Base-by-base conservation (phyloP, 768 basidiomycete genomes). In the Agrocybe chaxingu region DNA sequence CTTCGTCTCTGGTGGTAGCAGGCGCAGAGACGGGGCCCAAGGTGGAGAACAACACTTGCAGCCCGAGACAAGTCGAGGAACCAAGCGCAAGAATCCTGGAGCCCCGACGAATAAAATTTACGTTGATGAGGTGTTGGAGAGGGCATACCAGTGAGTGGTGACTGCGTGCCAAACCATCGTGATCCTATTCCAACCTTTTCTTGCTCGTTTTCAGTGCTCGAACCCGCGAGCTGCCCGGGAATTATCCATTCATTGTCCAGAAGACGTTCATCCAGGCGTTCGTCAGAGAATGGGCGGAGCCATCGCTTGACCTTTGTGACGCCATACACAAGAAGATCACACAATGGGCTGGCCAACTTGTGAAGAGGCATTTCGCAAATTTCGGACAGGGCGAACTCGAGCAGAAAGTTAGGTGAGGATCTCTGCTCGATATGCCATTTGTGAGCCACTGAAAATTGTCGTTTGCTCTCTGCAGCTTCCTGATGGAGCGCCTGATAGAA, bases 141-240 rank as follows among this genome's bases (percentile, higher is more conserved):
- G 66, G 4, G 81, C 80, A 0, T 58, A 71, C 11, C 59, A 67
- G 85, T 85, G 62, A 24, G 79, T 24, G 2, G 24, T 24, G 24
- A 24, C 24, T 24, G 24, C 24, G 8, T 18, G 7, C 8, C 11
- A 41, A n/a, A 7, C 11, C 41, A 7, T 5, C 34, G 4, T 38
- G 8, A 24, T 24, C 24, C 5, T 2, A 47, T 42, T 10, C 32
- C 30, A 10, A 35, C 13, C 46, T 16, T 38, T 32, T 13, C 13
- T 16, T 31, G 8, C 6, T 33, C 42, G 24, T 24, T 33, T 31
- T 9, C 49, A 90, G 88, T 35, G 80, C 87, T 1, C 76, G 81
- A 4, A 84, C 87, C 0, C 79, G 89, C 1, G 87, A 89, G 58
- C 73, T 90, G 0, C 86, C 87, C 0, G 82, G 79, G 4, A 76